Conservation (phyloP, 2,329 filamentous ascomycete species). For the Blastomyces gilchristii region DNA sequence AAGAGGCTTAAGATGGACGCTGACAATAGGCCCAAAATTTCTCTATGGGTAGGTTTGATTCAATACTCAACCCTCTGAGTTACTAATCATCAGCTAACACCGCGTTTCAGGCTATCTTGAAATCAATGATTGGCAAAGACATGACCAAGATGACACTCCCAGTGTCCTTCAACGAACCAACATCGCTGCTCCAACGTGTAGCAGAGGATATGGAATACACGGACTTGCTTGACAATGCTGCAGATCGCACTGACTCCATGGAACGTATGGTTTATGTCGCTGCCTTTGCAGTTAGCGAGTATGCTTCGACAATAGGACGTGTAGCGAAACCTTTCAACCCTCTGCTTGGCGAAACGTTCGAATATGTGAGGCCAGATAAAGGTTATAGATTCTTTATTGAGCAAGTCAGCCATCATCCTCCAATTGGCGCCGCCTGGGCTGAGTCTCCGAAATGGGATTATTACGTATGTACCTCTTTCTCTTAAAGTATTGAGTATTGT, state of each 20-base stretch:
- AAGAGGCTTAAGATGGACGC: slow-evolving; percentile 75
- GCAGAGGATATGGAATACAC: slow-evolving; percentile 98
- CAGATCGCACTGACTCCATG: slow-evolving; percentile 72
- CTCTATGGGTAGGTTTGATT: slow-evolving; percentile 67
- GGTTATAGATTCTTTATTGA: slow-evolving; percentile 98
- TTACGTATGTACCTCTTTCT: slow-evolving; percentile 42
- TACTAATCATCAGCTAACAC: background rate
- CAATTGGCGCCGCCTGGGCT: slow-evolving; percentile 83
- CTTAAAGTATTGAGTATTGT: background rate
- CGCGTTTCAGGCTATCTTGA: slow-evolving; percentile 66
- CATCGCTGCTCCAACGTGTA: slow-evolving; percentile 85
- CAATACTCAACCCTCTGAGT: background rate
- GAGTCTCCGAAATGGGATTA: slow-evolving; percentile 94
- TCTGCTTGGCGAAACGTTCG: slow-evolving; percentile 88
- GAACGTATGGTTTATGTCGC: slow-evolving; percentile 92
- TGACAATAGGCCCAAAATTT: slow-evolving; percentile 87
- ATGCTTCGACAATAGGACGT: slow-evolving; percentile 90
- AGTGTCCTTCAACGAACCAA: slow-evolving; percentile 97
- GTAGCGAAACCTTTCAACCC: slow-evolving; percentile 98
- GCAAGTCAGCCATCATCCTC: slow-evolving; percentile 95
- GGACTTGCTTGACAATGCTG: slow-evolving; percentile 79
- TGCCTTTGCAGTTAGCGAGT: slow-evolving; percentile 91
- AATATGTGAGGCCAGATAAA: slow-evolving; percentile 91
- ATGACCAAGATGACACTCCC: slow-evolving; percentile 99
- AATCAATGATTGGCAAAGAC: slow-evolving; percentile 99